Evolutionary conservation across 306 rosid species (phyloP), one percentile per base, ranked within the genome.

Genomic region (Gastrolobium bilobum): DNA sequence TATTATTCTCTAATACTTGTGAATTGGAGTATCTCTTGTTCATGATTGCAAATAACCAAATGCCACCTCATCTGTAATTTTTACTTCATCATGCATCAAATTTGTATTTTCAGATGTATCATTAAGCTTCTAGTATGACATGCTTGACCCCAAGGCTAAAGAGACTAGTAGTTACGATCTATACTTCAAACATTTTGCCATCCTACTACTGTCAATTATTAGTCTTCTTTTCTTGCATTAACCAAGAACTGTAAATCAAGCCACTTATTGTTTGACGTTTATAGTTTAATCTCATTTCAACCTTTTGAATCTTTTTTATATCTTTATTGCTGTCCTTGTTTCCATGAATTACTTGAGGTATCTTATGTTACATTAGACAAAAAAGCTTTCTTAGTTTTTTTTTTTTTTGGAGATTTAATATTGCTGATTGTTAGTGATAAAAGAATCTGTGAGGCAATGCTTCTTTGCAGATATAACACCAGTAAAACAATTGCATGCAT

Each of bases 11-110:
- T 20, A 20, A 20, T 20, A 20, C 26, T 46, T 46, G 47, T 9
- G 58, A 56, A 37, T 15, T 20, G 13, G 39, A 73, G 48, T 20
- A 48, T 20, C 13, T 76, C 15, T 14, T 20, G 6, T 62, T 38
- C 46, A 29, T 62, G 63, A 26, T 15, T 50, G 50, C 51, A 48
- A 35, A 8, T 58, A 37, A 39, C 13, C 52, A 53, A 37, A 71
- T 52, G 31, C 48, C 29, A 14, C 14, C 46, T 35, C 63, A 48
- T 69, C 46, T 69, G 54, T 37, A 51, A 71, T 26, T 30, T 56
- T 56, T 2, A 26, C 62, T 53, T 53, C 50, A 70, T 26, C 50
- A 37, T 43, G 68, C 38, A 14, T 53, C 13, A 61, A 48, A 10
- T 79, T 29, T 6, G 44, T 67, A 67, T 54, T 52, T 66, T 33